Evolutionary conservation across 805 yeast species (phyloP), one percentile per base, ranked within the genome.

Genomic region (Clavispora santaluciae): DNA sequence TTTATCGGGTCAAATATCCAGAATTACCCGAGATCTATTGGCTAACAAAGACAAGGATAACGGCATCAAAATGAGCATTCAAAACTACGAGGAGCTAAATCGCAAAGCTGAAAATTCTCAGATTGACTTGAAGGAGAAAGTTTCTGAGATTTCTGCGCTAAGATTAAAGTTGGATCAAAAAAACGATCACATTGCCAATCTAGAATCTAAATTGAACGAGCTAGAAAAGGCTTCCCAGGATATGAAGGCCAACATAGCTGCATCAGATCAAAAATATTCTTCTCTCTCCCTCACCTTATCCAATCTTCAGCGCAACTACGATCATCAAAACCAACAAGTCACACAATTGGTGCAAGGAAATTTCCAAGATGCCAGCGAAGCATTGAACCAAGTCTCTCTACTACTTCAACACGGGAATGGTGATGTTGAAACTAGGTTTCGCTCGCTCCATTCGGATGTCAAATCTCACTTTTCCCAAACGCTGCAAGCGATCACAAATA

Each of bases 21-120:
- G 75, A 46, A 59, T 83, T 25, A 73, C 79, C 48, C 68, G 70
- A 28, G 93, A 86, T 57, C 60, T 84, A 28, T 55, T 70, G 28
- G 83, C 90, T 0, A 72, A 87, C 0, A 70, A 82, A 45, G 63
- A 66, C 8, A 81, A 75, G 54, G 84, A 81, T 46, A 48, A 41
- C 15, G 89, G 90, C 1, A 70, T 85, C 18, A 81, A 68, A 53
- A 61, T 86, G 72, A 78, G 79, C 51, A 76, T 76, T 22, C 70
- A 64, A 12, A 80, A 80, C 54, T 82, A 82, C 51, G 47, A 56
- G 16, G 46, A 48, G 17, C 45, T 39, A 24, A 36, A 40, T 15
- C 25, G 44, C 6, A 43, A 48, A n/a, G 40, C 36, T 7, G 35
- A 26, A 6, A 39, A 47, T n/a, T 38, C 41, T 9, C 46, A 47